A percentile compares a stretch with the other conserved stretches of the same genome.
Evolutionary conservation across 305 asterid species (phyloP).

Genomic region (Fraxinus sp.): DNA sequence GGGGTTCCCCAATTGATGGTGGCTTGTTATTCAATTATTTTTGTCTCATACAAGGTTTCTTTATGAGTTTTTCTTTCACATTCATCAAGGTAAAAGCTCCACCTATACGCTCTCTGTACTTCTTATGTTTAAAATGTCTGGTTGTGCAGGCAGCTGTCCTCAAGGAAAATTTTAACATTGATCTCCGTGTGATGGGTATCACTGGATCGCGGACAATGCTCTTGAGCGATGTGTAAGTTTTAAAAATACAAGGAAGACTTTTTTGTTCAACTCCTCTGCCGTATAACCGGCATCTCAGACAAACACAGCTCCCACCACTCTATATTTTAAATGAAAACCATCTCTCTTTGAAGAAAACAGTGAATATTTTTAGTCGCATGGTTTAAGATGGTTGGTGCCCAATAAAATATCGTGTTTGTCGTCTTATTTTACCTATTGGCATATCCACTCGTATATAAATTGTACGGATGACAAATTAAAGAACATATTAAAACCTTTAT

Average conservation of each 20-base stretch:
- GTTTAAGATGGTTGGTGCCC: neutral
- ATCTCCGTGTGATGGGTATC: neutral
- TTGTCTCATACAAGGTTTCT: neutral
- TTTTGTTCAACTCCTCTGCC: neutral
- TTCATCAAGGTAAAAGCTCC: neutral
- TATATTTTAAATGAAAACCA: neutral
- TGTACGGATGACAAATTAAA: neutral
- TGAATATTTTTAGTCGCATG: neutral
- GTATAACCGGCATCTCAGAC: neutral
- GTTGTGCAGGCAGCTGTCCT: neutral
- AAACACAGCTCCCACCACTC: neutral
- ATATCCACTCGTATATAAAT: neutral
- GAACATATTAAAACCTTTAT: neutral
- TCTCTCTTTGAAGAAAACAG: neutral
- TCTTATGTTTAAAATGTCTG: neutral
- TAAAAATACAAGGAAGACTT: neutral
- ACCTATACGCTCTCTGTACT: neutral
- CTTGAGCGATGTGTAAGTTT: neutral
- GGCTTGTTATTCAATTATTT: neutral
- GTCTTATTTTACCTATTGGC: neutral
- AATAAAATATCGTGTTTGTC: neutral
- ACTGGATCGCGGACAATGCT: neutral
- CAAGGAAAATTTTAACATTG: neutral
- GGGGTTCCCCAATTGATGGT: neutral
- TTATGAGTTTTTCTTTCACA: neutral